phyloP scores from a whole-genome alignment of 805 yeast genomes.

The Nakazawaea ishiwadae region DNA sequence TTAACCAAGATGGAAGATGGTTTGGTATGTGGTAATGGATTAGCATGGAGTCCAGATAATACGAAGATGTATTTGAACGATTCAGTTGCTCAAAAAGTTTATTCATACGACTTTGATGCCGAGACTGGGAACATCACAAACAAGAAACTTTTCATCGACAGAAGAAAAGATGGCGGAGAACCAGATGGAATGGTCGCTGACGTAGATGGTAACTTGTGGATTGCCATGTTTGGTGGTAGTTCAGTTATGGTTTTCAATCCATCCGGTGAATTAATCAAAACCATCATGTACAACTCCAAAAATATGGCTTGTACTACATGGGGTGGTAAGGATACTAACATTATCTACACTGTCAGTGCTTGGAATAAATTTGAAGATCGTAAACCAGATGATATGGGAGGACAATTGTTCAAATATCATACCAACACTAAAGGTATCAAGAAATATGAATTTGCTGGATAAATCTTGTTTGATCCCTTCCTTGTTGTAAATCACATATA shows the following conservation, averaged over 20 bases:
- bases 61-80: slow-evolving; percentile 17
- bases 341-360: slow-evolving; percentile 24
- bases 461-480: too few species aligned
- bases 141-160: slow-evolving; percentile 15
- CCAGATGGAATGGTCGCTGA: slow-evolving; percentile 19
- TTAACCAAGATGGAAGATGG: slow-evolving; percentile 23
- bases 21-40: slow-evolving; percentile 24
- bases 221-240: slow-evolving; percentile 19
- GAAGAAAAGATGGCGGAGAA: slow-evolving; percentile 11
- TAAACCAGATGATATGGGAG: slow-evolving; percentile 22
- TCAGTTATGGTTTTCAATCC: slow-evolving; percentile 21
- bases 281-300: slow-evolving; percentile 18
- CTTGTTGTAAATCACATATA: too few species aligned
- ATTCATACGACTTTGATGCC: slow-evolving; percentile 15
- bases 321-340: slow-evolving; percentile 27
- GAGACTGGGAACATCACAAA: slow-evolving; percentile 15
- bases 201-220: slow-evolving; percentile 16
- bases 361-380: slow-evolving; percentile 9
- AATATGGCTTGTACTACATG: slow-evolving; percentile 28
- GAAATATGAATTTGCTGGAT: slow-evolving; percentile 25
- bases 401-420: slow-evolving; percentile 25
- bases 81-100: slow-evolving; percentile 14
- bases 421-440: slow-evolving; percentile 22
- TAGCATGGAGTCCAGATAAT: slow-evolving; percentile 18
- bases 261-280: slow-evolving; percentile 21